phyloP scores from a whole-genome alignment of 805 yeast species.

The Alloascoidea hylecoeti region DNA sequence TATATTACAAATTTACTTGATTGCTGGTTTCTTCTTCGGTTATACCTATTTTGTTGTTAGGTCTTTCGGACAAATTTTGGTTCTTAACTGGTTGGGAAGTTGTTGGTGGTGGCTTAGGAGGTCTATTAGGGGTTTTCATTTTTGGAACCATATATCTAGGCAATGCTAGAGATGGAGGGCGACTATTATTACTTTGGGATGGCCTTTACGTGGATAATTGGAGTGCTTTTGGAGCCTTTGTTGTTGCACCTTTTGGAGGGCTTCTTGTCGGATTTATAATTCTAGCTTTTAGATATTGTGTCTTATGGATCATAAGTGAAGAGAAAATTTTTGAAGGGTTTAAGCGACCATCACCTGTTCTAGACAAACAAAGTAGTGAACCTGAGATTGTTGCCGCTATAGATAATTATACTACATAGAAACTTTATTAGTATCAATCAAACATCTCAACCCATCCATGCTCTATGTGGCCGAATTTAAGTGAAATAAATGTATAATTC shows the following conservation, averaged over 20 bases:
- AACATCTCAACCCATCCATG: no score
- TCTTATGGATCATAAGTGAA: no score
- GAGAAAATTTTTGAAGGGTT: no score
- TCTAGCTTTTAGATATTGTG: conserved; percentile 32
- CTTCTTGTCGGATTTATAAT: conserved; percentile 38
- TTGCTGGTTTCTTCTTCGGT: conserved; percentile 86
- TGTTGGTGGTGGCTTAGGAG: conserved; percentile 74
- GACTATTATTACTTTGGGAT: conserved; percentile 56
- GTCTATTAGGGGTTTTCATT: conserved; percentile 63
- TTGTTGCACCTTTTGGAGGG: conserved; percentile 79
- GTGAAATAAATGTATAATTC: no score
- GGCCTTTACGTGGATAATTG: conserved; percentile 78
- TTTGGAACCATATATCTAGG: conserved; percentile 75
- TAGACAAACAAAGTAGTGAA: no score
- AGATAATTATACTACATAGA: no score
- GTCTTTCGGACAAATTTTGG: conserved; percentile 53
- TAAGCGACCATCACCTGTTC: no score
- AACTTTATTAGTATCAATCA: no score
- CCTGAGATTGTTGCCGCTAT: no score
- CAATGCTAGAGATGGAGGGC: conserved; percentile 63
- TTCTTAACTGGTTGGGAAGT: conserved; percentile 71
- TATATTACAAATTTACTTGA: conserved; percentile 74
- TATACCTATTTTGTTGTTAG: conserved; percentile 73
- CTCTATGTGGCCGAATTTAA: no score
- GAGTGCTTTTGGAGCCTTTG: conserved; percentile 93